phyloP scores from a whole-genome alignment of 139 green algal species.

The Raphidocelis subcapitata region DNA sequence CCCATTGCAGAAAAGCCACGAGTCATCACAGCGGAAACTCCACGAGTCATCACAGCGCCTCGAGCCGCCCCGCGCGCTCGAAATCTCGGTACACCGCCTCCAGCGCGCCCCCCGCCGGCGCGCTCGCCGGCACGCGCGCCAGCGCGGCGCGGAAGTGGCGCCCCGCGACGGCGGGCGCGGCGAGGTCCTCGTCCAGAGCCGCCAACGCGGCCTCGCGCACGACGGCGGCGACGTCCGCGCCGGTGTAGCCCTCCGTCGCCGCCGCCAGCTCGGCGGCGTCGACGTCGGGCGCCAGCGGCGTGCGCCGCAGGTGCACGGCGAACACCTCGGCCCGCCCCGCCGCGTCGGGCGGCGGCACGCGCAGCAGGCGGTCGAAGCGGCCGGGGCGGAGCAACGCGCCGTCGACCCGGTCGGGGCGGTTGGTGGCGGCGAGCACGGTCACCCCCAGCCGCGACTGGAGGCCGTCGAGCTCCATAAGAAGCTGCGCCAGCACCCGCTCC shows the following conservation, averaged over 20 bases:
- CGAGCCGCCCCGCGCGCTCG: conserved; percentile 1
- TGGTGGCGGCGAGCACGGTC: conserved; percentile 92
- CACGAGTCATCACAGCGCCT: too few species aligned
- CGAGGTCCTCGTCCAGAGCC: conserved; percentile 69
- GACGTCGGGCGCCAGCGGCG: conserved; percentile 63
- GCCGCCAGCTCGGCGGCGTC: conserved; percentile 46
- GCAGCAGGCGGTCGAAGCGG: conserved; percentile 90
- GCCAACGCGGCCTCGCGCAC: conserved; percentile 62
- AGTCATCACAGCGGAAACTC: too few species aligned
- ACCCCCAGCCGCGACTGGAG: conserved; percentile 62
- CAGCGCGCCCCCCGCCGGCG: conserved; percentile 34
- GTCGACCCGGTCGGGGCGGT: conserved; percentile 88
- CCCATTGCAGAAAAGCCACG: too few species aligned
- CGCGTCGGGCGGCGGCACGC: conserved; percentile 71
- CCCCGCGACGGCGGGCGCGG: conserved; percentile 19
- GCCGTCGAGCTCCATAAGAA: conserved; percentile 93
- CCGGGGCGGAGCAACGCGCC: conserved; percentile 82
- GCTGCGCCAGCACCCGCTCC: conserved; percentile 74
- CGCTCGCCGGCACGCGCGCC: conserved; percentile 43
- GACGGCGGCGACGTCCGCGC: conserved; percentile 63
- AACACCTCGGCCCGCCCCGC: conserved; percentile 60
- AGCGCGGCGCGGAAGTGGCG: conserved; percentile 47
- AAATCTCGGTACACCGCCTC: conserved; percentile 29
- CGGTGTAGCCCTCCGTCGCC: conserved; percentile 48
- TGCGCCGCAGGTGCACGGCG: conserved; percentile 58